Percentiles rank a stretch among this genome's conserved stretches.
Conservation (phyloP, 31 red algal genomes). For the Odonthalia washingtoniensis region DNA sequence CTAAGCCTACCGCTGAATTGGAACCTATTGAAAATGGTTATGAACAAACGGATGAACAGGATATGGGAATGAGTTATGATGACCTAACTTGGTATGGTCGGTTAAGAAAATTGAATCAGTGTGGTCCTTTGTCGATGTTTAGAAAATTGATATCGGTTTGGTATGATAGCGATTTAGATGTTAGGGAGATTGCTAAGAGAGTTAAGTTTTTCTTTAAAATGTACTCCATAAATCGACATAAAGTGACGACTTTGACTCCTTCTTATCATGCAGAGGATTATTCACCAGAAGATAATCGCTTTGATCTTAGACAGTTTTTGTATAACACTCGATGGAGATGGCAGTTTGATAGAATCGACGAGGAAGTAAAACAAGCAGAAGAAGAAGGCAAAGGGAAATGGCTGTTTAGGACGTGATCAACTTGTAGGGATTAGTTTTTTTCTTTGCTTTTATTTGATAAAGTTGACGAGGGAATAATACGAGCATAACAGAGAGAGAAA, state of each 20-base stretch:
- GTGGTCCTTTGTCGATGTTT: conserved; percentile 93
- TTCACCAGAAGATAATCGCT: conserved; percentile 97
- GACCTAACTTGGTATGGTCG: conserved; percentile 91
- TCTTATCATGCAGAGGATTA: conserved; percentile 95
- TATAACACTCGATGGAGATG: conserved; percentile 90
- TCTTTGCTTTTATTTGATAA: neutral
- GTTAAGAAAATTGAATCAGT: conserved; percentile 84
- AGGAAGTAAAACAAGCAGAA: conserved; percentile 25
- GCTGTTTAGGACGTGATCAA: no score
- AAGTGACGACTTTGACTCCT: conserved; percentile 94
- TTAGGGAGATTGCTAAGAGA: conserved; percentile 63
- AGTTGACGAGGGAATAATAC: neutral
- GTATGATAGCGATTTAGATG: conserved; percentile 38
- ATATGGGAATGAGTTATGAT: conserved; percentile 99
- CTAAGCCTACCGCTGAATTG: conserved; percentile 94
- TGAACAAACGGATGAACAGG: conserved; percentile 94
- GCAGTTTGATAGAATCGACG: conserved; percentile 91
- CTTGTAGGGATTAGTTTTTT: no score
- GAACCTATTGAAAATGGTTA: conserved; percentile 80
- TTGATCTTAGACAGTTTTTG: conserved; percentile 95
- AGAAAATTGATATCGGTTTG: conserved; percentile 57
- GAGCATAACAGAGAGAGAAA: no score
- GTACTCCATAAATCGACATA: conserved; percentile 97
- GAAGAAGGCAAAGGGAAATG: conserved; percentile 10
- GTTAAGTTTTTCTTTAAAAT: conserved; percentile 98